These are phyloP conservation scores for Quercus aquifolioides DNA, from an alignment of 306 rosid genomes.

Conservation along the genomic window DNA sequence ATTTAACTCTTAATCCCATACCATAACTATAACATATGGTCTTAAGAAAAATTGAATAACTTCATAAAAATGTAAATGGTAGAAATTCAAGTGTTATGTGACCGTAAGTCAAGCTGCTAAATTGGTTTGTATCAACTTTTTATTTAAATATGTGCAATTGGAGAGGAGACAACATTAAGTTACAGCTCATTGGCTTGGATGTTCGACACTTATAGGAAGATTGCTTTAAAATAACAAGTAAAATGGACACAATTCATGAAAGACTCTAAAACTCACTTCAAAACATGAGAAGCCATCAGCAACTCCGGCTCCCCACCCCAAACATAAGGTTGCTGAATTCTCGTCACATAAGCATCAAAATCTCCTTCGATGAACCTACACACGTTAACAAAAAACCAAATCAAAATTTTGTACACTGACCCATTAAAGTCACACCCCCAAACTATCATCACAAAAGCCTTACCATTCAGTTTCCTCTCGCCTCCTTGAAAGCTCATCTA, in stretches of 20 bases:
- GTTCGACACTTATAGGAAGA: too few relatives aligned
- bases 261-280: conserved; percentile 55
- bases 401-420: background rate
- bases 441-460: conserved; percentile 8
- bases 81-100: background rate
- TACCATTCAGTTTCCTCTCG: conserved; percentile 94
- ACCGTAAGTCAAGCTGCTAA: background rate
- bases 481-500: conserved; percentile 72
- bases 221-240: background rate
- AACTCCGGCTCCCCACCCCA: conserved; percentile 99
- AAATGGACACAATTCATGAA: background rate
- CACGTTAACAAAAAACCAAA: background rate
- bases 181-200: too few relatives aligned
- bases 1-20: background rate
- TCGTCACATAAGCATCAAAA: conserved; percentile 71
- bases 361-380: conserved; percentile 87
- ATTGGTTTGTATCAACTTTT: background rate
- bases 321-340: conserved; percentile 63
- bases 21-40: too few relatives aligned
- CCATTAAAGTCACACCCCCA: background rate
- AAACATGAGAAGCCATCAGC: conserved; percentile 91
- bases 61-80: background rate
- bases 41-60: background rate
- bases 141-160: too few relatives aligned
- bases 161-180: too few relatives aligned